Evolutionary conservation across 257 asterid genomes (phyloP), one percentile per base, ranked within the genome.

Genomic region (Henckelia pumila): DNA sequence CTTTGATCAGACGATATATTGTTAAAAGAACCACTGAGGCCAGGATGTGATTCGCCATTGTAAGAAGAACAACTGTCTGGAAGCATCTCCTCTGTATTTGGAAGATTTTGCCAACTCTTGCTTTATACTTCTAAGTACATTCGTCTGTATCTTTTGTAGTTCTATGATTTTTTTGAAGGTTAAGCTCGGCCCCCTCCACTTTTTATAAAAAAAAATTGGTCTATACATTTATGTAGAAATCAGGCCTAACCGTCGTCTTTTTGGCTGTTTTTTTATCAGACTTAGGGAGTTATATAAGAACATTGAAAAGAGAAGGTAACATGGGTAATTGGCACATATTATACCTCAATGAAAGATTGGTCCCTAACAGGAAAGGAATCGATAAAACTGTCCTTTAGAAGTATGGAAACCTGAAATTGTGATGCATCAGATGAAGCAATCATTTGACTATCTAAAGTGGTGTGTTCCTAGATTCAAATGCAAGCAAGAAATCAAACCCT

Each of bases 301-400:
- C 30, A 25, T 22, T 52, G 22, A 49, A 56, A 24, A 7, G 22
- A 22, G 37, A 58, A 59, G 6, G 21, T 49, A 2, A 14, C 30
- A 35, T 5, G 30, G 52, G 68, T 29, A 21, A 58, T 10, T 63
- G 64, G 19, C 28, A 4, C 50, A 55, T 24, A 23, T 19, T n/a
- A 19, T 87, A 92, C 98, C 98, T 89, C 79, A 60, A 92, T 68
- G 63, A 92, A 92, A 50, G 91, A 69, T 74, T 71, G 95, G 73
- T 87, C 96, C 72, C 70, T 80, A 53, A 9, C 59, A 6, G 91
- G 86, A 75, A 89, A 92, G 56, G 98, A 92, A 68, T 83, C 83
- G 13, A 92, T 77, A 65, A 87, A 92, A 78, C 93, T 92, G 37
- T 92, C 98, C 78, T 87, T 92, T 28, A 92, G 79, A 73, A 92